These are phyloP conservation scores for Myrica gale DNA, from an alignment of 306 rosid genomes.

Conservation along the genomic window DNA sequence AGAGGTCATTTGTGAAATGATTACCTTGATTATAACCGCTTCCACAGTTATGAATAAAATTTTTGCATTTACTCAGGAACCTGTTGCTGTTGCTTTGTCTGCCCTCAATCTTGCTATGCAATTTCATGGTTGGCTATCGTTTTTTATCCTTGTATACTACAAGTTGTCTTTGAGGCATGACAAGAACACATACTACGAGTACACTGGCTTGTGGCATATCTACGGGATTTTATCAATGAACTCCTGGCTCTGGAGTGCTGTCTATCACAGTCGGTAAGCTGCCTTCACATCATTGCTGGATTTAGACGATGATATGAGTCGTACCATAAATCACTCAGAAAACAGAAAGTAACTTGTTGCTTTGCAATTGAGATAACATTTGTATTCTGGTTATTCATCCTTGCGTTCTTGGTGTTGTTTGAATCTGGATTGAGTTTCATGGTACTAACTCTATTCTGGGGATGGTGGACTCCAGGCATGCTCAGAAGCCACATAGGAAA, in stretches of 20 bases:
- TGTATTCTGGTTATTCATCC: background rate
- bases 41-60: slow-evolving; percentile 11
- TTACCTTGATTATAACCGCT: slow-evolving; percentile 22
- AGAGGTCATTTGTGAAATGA: slow-evolving; percentile 14
- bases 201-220: slow-evolving; percentile 89
- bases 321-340: background rate
- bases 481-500: background rate
- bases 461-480: background rate
- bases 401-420: background rate
- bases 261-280: slow-evolving; percentile 85
- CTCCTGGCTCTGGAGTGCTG: slow-evolving; percentile 91
- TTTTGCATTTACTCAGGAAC: slow-evolving; percentile 62
- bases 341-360: background rate
- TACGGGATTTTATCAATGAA: slow-evolving; percentile 84
- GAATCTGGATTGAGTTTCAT: background rate
- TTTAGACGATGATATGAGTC: background rate
- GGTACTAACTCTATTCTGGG: background rate
- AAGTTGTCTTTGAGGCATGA: slow-evolving; percentile 66
- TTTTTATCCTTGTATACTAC: slow-evolving; percentile 87
- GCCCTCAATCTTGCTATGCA: slow-evolving; percentile 92
- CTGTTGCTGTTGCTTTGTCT: slow-evolving; percentile 83
- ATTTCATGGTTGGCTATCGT: slow-evolving; percentile 98
- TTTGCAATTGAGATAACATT: background rate
- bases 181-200: slow-evolving; percentile 77
- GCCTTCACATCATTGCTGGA: slow-evolving; percentile 2